Conservation (phyloP, 257 asterid species). For the Cinchona pubescens region DNA sequence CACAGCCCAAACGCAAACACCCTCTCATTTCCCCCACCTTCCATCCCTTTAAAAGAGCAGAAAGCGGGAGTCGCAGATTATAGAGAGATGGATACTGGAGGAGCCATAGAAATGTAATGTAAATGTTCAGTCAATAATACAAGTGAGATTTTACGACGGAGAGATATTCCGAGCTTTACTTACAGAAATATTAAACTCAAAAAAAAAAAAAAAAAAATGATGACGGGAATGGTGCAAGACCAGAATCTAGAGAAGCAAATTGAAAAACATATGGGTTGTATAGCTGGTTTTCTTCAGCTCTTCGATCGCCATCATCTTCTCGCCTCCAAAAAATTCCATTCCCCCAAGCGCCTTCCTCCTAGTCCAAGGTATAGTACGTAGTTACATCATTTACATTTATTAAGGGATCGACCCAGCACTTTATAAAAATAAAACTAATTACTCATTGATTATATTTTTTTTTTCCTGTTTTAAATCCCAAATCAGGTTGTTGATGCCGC, state of each 20-base stretch:
- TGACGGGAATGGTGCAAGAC: conserved; percentile 39
- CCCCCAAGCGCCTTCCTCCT: conserved; percentile 64
- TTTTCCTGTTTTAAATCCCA: neutral
- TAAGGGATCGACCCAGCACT: too few species aligned
- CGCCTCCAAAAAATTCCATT: conserved; percentile 48
- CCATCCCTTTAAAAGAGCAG: conserved; percentile 56
- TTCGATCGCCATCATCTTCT: conserved; percentile 76
- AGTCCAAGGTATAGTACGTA: too few species aligned
- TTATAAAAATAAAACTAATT: too few species aligned
- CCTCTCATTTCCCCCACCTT: neutral
- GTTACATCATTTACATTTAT: too few species aligned
- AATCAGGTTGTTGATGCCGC: conserved; percentile 46
- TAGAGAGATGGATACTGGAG: conserved; percentile 2
- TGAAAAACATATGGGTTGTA: conserved; percentile 77
- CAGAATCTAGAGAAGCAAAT: conserved; percentile 52
- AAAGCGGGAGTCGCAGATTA: conserved; percentile 67
- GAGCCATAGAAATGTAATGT: neutral
- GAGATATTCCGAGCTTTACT: neutral
- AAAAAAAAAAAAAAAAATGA: conserved; percentile 26
- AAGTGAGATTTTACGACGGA: neutral
- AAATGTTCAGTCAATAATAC: neutral
- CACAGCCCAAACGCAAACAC: conserved; percentile 6
- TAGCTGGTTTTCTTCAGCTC: conserved; percentile 73
- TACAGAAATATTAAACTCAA: too few species aligned
- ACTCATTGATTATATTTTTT: too few species aligned